Percentiles rank a stretch among this genome's conserved stretches.
Conservation (phyloP, 208 protist species). For the Naegleria fowleri region DNA sequence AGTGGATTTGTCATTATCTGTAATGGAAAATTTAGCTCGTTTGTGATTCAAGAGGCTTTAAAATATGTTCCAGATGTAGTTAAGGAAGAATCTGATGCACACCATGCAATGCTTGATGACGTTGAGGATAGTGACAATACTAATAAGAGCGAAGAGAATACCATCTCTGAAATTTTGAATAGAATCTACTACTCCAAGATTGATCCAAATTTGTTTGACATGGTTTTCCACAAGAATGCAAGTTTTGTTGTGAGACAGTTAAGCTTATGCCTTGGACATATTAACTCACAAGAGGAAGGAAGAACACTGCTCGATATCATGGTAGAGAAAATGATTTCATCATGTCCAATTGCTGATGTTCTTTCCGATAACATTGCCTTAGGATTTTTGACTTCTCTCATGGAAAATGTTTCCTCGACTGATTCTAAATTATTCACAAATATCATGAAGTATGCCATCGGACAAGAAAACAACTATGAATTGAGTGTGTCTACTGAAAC, state of each 20-base stretch:
- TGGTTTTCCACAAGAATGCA: not conserved
- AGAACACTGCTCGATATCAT: not conserved
- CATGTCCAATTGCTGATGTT: not conserved
- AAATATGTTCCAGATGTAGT: not conserved
- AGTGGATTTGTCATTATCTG: not conserved
- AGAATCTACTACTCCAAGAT: not conserved
- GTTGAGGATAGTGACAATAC: not conserved
- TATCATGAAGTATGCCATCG: not conserved
- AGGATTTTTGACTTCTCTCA: not conserved
- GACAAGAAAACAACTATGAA: not conserved
- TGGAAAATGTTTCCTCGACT: not conserved
- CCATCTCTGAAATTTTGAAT: not conserved
- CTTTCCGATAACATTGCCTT: not conserved
- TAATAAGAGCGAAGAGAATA: not conserved
- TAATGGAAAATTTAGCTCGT: not conserved
- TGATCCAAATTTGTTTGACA: not conserved
- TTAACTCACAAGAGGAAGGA: not conserved
- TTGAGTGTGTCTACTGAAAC: not conserved
- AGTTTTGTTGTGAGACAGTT: not conserved
- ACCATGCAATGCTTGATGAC: not conserved
- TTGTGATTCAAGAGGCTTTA: not conserved
- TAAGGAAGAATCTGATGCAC: not conserved
- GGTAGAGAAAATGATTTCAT: not conserved
- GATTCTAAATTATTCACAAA: not conserved
- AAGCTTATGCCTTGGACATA: not conserved